Evolutionary conservation across 169 alveolate genomes (phyloP), one percentile per base, ranked within the genome.

Genomic region (Theileria orientalis): DNA sequence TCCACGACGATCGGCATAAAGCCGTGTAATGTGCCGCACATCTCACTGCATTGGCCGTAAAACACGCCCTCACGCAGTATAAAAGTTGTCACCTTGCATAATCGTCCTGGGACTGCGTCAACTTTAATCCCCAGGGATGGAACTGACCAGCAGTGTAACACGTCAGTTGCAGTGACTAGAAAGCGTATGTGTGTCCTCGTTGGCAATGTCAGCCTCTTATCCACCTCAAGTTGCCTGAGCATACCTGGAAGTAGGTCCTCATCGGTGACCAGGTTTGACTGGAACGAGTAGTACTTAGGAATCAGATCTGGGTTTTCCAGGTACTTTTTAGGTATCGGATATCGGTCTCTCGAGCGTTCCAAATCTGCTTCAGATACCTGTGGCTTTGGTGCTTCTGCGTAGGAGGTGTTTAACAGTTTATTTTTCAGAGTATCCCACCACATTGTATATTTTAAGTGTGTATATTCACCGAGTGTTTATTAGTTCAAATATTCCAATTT

Each of bases 1-100:
- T 94, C 97, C 3, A 94, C 87, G 29, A 94, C 97, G 41, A 94
- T 94, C 41, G 97, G 97, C 97, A 94, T 94, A 64, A 92, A 94
- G 54, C 96, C 97, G 54, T 94, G 97, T 40, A 94, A 90, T 1
- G 96, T 93, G 6, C 97, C 97, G 73, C 97, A 94, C 84, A 92
- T 92, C 83, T 94, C 97, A 29, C 94, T 87, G 77, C 94, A 91
- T 73, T 93, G 96, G 33, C 97, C 97, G 76, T 94, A 94, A 90
- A 91, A 94, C 37, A 94, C 97, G 16, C 97, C 97, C 74, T 94
- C 97, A 23, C 97, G 79, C 88, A 90, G 92, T 49, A 94, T 94
- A 77, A 94, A 94, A 27, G 96, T 92, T 74, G 78, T 91, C 33
- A 94, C 80, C 69, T 92, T 76, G 69, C 85, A 91, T 66, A 89